Percentiles rank a stretch among this genome's conserved stretches.
Conservation (phyloP, 495 filamentous ascomycete genomes). For the Podospora bellae-mahoneyi region DNA sequence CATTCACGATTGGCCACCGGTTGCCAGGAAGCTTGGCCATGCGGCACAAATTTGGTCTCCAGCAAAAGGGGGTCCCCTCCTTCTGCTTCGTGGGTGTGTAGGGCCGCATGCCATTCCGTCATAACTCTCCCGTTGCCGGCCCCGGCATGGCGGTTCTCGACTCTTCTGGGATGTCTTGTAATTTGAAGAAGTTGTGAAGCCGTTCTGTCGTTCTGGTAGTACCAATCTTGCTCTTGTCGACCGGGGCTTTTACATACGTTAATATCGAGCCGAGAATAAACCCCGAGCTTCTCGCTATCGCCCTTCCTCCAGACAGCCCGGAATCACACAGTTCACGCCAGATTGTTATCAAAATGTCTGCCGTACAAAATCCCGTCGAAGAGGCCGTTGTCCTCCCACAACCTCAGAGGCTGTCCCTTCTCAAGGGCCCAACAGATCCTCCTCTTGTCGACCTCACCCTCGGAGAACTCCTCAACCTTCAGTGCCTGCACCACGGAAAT, state of each 20-base stretch:
- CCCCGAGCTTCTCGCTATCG: no score
- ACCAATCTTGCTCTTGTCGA: neutral
- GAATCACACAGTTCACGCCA: no score
- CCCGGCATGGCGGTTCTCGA: conserved; percentile 13
- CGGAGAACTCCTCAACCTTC: conserved; percentile 58
- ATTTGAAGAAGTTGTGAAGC: neutral
- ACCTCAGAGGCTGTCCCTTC: conserved; percentile 46
- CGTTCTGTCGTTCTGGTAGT: neutral
- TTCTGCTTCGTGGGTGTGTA: neutral
- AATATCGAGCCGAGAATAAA: neutral
- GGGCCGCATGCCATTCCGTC: conserved; percentile 8
- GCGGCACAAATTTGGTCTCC: conserved; percentile 3
- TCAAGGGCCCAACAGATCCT: conserved; percentile 58
- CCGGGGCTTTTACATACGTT: neutral
- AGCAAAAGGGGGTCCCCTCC: conserved; percentile 2
- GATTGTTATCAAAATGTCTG: conserved; percentile 14
- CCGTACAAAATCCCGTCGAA: conserved; percentile 17
- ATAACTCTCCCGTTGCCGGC: conserved; percentile 6
- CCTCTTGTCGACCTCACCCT: conserved; percentile 59
- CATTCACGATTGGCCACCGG: conserved; percentile 2
- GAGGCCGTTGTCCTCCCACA: conserved; percentile 30
- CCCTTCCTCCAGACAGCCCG: no score
- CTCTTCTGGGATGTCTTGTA: neutral
- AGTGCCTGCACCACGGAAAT: conserved; percentile 57
- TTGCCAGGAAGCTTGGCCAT: conserved; percentile 2